A percentile compares a stretch with the other conserved stretches of the same genome.
Evolutionary conservation across 805 yeast genomes (phyloP).

Genomic region (Starmerella potacharoeniae): DNA sequence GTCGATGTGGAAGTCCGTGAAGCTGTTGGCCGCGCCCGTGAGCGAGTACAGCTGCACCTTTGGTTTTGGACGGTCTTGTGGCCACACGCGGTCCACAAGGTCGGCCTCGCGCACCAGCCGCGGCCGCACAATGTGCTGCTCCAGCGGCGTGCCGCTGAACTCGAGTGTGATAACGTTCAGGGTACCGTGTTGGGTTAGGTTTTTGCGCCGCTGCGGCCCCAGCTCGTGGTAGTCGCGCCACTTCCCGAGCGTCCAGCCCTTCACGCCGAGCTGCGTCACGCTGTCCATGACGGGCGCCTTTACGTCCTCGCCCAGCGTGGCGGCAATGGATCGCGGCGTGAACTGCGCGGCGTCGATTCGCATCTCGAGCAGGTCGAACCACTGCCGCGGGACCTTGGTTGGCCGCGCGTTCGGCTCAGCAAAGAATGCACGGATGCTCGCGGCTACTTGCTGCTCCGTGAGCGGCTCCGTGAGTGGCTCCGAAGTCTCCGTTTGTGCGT

Average conservation of each 20-base stretch:
- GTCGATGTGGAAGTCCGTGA: conserved; percentile 84
- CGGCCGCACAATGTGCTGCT: conserved; percentile 51
- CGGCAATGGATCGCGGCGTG: conserved; percentile 45
- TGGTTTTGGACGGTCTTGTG: conserved; percentile 24
- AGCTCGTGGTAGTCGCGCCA: conserved; percentile 65
- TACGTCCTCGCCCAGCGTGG: conserved; percentile 48
- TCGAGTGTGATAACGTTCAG: conserved; percentile 76
- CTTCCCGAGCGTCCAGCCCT: conserved; percentile 55
- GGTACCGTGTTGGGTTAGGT: conserved; percentile 31
- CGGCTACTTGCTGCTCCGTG: no score
- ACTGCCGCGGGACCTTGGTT: conserved; percentile 33
- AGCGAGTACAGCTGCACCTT: conserved; percentile 57
- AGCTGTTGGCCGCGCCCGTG: conserved; percentile 72
- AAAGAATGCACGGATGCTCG: not conserved
- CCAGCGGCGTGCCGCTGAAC: conserved; percentile 45
- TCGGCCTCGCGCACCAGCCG: conserved; percentile 52
- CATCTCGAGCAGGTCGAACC: conserved; percentile 35
- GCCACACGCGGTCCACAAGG: conserved; percentile 61
- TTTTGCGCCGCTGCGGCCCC: conserved; percentile 38
- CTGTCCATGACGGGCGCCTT: conserved; percentile 83
- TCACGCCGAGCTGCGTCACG: conserved; percentile 49
- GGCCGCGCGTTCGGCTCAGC: conserved; percentile 29
- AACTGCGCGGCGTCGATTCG: conserved; percentile 41
- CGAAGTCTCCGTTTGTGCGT: conserved; percentile 30
- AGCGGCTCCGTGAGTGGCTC: conserved; percentile 9